Percentiles rank a stretch among this genome's conserved stretches.
These are phyloP conservation scores for Bipolaris victoriae DNA, from an alignment of 2,329 filamentous ascomycete species.

Conservation along the genomic window DNA sequence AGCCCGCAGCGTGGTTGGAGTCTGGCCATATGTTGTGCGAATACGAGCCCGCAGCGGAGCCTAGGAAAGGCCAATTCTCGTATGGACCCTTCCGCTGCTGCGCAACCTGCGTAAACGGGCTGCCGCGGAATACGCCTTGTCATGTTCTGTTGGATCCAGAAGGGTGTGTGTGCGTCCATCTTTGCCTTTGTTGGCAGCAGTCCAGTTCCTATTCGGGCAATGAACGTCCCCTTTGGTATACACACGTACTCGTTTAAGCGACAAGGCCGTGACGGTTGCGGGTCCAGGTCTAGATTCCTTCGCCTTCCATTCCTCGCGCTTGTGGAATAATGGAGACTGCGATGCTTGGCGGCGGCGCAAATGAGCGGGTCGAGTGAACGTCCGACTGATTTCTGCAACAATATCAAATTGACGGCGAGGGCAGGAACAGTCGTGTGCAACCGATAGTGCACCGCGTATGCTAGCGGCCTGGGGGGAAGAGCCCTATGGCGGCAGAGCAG, in stretches of 20 bases:
- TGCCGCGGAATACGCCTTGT: neutral
- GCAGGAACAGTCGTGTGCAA: neutral
- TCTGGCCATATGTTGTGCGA: neutral
- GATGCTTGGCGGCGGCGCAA: neutral
- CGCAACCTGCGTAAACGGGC: neutral
- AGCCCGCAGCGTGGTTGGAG: neutral
- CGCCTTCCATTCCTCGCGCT: neutral
- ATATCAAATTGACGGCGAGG: neutral
- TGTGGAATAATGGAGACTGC: neutral
- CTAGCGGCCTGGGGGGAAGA: neutral
- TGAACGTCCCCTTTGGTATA: neutral
- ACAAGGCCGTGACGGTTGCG: neutral
- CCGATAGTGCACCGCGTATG: neutral
- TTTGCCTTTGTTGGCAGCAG: neutral
- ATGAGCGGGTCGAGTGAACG: neutral
- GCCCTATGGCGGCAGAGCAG: neutral
- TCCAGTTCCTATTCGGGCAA: neutral
- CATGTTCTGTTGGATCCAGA: neutral
- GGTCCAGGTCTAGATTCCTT: neutral
- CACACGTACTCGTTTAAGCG: neutral
- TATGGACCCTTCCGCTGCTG: neutral
- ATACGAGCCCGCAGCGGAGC: neutral
- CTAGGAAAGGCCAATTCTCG: neutral
- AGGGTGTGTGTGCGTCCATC: neutral
- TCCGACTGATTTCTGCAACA: neutral